phyloP scores from a whole-genome alignment of 495 filamentous ascomycete genomes.

The Neurospora tetraspora region DNA sequence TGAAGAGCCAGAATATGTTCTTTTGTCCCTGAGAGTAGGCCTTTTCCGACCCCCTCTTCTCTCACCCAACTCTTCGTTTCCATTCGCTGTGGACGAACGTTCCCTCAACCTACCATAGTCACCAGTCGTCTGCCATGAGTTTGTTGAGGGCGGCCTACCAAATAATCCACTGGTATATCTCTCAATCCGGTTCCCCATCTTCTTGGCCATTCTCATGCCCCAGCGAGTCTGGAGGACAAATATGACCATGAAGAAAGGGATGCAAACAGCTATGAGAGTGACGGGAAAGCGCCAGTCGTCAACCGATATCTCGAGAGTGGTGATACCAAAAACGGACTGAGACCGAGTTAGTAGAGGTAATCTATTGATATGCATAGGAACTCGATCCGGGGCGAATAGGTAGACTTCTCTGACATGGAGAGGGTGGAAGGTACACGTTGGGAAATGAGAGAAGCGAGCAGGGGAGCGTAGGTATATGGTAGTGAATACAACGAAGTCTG shows the following conservation, averaged over 20 bases:
- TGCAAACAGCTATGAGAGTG: constrained; percentile 22
- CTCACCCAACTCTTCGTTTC: background rate
- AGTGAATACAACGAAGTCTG: background rate
- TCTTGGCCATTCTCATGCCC: constrained; percentile 6
- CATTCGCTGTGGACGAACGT: background rate
- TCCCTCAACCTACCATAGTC: background rate
- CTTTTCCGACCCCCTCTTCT: background rate
- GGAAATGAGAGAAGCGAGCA: background rate
- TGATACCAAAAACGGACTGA: constrained; percentile 25
- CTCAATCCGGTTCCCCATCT: background rate
- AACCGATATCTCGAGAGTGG: constrained; percentile 14
- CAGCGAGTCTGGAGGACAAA: constrained; percentile 17
- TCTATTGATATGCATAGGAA: background rate
- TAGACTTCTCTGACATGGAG: background rate
- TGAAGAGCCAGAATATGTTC: background rate
- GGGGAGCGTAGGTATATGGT: background rate
- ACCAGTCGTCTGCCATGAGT: background rate
- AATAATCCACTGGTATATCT: background rate
- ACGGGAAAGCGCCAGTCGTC: constrained; percentile 22
- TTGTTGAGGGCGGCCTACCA: background rate
- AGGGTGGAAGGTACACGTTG: background rate
- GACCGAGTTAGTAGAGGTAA: background rate
- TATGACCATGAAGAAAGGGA: constrained; percentile 26
- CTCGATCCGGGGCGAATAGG: background rate
- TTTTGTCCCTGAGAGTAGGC: background rate